Evolutionary conservation across 2,329 filamentous ascomycete genomes (phyloP), one percentile per base, ranked within the genome.

Genomic region (Penicillium sp.): DNA sequence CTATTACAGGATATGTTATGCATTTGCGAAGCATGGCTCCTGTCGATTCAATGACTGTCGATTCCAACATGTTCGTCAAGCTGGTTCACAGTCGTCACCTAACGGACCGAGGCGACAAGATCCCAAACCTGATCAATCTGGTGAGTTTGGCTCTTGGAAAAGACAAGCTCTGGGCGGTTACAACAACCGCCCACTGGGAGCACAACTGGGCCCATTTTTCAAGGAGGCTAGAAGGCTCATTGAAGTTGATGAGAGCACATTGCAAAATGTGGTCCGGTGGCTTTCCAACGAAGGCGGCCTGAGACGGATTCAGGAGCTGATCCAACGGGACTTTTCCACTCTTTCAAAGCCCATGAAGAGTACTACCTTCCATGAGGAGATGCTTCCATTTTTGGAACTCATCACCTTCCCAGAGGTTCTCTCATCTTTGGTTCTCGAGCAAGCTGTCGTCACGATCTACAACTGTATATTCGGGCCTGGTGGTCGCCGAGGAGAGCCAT

Each of bases 401-500:
- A 68, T 82, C 27, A 74, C 78, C 1, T 69, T 80, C 58, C 66
- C 72, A 0, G 69, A 76, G 37, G 70, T 81, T 1, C 61, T 78
- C 25, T 70, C 69, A 6, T 81, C 78, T 0, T 57, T 78, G 11
- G 65, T 80, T 2, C 60, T 81, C 5, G 76, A 81, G 57, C 67
- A 71, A 14, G 66, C 73, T 2, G 67, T 80, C 13, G 75, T 71
- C 19, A 79, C 72, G 3, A 75, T 82, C 25, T 80, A 76, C 66
- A 80, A 74, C 31, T 74, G 75, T 60, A 62, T 82, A 11, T 81
- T 73, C 54, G 78, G 78, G 3, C 51, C 67, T n/a, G 67, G 68
- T 42, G 79, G 79, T 39, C 43, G 43, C n/a, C 43, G 43, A 21
- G 52, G 23, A 25, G n/a, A 26, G 9, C 52, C 51, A 11, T 46